Conservation (phyloP, 2,329 filamentous ascomycete species). For the Ascochyta pisi region DNA sequence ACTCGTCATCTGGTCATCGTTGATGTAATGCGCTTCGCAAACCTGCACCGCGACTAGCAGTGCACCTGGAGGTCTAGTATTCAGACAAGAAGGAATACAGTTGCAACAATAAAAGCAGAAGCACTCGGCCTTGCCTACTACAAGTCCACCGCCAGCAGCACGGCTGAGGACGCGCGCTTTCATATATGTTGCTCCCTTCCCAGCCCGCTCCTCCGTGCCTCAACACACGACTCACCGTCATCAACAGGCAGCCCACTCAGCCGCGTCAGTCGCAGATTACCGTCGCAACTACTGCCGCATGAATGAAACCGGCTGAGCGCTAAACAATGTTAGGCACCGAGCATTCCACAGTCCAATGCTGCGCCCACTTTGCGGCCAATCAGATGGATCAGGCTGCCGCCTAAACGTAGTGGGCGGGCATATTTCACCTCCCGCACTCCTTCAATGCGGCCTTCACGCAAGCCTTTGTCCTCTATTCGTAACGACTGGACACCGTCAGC, state of each 20-base stretch:
- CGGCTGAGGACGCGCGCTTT: constrained; percentile 12
- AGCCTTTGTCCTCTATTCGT: background rate
- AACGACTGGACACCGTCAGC: constrained; percentile 12
- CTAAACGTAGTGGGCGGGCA: constrained; percentile 6
- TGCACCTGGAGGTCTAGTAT: too few relatives aligned
- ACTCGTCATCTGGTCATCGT: too few relatives aligned
- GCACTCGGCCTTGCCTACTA: background rate
- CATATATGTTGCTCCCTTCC: constrained; percentile 14
- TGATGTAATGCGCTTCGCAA: too few relatives aligned
- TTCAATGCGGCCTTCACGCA: background rate
- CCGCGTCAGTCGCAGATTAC: constrained; percentile 15
- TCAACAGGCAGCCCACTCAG: constrained; percentile 19
- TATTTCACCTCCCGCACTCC: constrained; percentile 6
- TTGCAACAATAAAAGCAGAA: background rate
- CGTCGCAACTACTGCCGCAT: constrained; percentile 17
- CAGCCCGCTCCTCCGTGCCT: constrained; percentile 14
- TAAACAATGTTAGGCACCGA: constrained; percentile 16
- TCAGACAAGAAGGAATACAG: background rate
- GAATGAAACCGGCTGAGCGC: constrained; percentile 17
- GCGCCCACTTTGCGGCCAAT: constrained; percentile 12
- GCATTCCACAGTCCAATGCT: constrained; percentile 9
- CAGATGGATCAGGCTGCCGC: constrained; percentile 1
- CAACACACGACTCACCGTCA: constrained; percentile 17
- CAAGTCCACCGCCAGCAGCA: background rate
- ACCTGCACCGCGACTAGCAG: background rate